Evolutionary conservation across 768 basidiomycete species (phyloP), one percentile per base, ranked within the genome.

Genomic region (Termitomyces sp.): DNA sequence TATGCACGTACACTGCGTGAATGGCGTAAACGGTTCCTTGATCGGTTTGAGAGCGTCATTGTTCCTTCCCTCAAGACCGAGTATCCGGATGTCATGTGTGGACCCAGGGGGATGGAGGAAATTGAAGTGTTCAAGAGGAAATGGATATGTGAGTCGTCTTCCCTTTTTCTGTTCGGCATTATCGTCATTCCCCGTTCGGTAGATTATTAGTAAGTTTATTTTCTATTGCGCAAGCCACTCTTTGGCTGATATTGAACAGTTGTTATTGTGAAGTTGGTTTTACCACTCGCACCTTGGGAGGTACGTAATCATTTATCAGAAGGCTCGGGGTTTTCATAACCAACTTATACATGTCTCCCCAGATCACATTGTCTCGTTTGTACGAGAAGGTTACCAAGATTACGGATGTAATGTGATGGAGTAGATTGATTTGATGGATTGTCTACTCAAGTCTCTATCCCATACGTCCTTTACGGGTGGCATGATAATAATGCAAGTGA

Each of bases 1-100:
- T 91, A 90, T 67, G 83, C 88, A 9, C 84, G 88, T n/a, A 90
- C 90, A 14, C 75, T 92, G 7, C 79, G 89, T 22, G 88, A 90
- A 72, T 92, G 90, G 90, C 74, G 83, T 11, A 67, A 71, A 26
- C 76, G 85, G 9, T 91, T 91, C 71, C 65, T 81, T 49, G 70
- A 72, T 22, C 71, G 74, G 28, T 92, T 88, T 65, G 82, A 85
- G 32, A 69, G 67, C 11, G 74, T 79, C 32, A 82, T 90, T 53
- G 77, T 78, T 2, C 84, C 85, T 4, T 79, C 86, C 0, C 70
- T 91, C 54, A 50, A 52, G 26, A 41, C 3, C 26, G 51, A 52
- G 9, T 52, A 41, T 41, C 51, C 51, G 6, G 51, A 52, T 26
- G 36, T 40, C 2, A 52, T 52, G 51, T 52, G 51, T 40, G 51